Conservation (phyloP, 1,139 yeast species). For the Blastobotrys arbuscula region DNA sequence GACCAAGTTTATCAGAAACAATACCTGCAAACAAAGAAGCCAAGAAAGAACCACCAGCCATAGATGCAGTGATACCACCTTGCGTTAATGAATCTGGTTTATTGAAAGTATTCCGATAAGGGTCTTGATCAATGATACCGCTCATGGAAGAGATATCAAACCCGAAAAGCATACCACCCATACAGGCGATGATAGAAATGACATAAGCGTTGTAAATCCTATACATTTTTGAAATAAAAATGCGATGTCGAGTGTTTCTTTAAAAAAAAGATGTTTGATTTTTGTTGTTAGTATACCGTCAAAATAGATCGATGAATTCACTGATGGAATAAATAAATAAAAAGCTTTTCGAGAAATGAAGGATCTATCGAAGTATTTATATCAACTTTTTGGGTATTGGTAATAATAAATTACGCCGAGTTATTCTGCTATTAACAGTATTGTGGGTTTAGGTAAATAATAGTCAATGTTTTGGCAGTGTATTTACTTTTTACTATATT, state of each 20-base stretch:
- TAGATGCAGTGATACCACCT: slow-evolving; percentile 92
- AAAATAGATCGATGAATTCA: neutral
- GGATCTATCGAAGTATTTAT: no score
- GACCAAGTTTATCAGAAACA: slow-evolving; percentile 67
- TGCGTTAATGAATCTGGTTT: slow-evolving; percentile 46
- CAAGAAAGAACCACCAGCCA: slow-evolving; percentile 81
- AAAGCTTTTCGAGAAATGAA: no score
- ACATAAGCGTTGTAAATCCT: slow-evolving; percentile 34
- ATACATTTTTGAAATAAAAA: neutral
- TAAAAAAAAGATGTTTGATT: neutral
- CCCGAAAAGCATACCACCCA: slow-evolving; percentile 92
- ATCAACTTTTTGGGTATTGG: no score
- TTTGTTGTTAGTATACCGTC: neutral
- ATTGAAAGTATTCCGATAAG: slow-evolving; percentile 41
- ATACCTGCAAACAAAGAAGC: slow-evolving; percentile 34
- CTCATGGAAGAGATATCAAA: slow-evolving; percentile 90
- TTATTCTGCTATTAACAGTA: no score
- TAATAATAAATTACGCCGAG: no score
- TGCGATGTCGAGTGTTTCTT: neutral
- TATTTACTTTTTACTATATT: no score
- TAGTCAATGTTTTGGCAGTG: no score
- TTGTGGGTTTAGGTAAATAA: no score
- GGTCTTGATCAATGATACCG: slow-evolving; percentile 72
- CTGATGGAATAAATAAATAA: no score
- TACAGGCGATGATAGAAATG: slow-evolving; percentile 52